These are phyloP conservation scores for Breynia disticha DNA, from an alignment of 441 rosid genomes.

Conservation along the genomic window DNA sequence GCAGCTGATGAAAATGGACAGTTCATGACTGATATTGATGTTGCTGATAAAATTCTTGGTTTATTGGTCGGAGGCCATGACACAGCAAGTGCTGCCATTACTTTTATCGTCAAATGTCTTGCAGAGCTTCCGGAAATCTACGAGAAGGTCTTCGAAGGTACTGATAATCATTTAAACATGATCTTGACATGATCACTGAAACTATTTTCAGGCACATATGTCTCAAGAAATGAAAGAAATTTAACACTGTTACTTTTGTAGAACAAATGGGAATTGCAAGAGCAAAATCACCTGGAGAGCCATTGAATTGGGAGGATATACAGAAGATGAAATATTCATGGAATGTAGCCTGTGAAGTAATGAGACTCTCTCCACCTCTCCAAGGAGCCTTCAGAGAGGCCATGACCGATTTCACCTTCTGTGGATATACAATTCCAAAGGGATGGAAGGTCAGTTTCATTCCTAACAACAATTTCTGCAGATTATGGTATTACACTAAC, in stretches of 20 bases:
- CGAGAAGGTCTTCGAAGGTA: constrained; percentile 31
- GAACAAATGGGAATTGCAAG: constrained; percentile 15
- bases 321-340: constrained; percentile 20
- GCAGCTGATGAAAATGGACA: constrained; percentile 18
- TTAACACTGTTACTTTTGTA: background rate
- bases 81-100: constrained; percentile 30
- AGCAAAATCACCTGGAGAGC: constrained; percentile 7
- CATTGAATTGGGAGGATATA: constrained; percentile 13
- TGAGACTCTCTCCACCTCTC: constrained; percentile 12
- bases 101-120: constrained; percentile 33
- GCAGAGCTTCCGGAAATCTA: constrained; percentile 31
- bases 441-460: constrained; percentile 18
- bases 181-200: no score
- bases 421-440: constrained; percentile 15
- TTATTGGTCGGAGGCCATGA: constrained; percentile 40
- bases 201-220: background rate
- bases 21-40: constrained; percentile 21
- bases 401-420: constrained; percentile 8
- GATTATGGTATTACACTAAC: no score
- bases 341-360: constrained; percentile 16
- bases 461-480: background rate
- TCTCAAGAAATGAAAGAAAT: background rate
- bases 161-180: no score
- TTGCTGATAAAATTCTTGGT: constrained; percentile 42
- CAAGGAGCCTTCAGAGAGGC: constrained; percentile 16